Conservation (phyloP, 148 eudicot species). For the Persicaria maculosa region DNA sequence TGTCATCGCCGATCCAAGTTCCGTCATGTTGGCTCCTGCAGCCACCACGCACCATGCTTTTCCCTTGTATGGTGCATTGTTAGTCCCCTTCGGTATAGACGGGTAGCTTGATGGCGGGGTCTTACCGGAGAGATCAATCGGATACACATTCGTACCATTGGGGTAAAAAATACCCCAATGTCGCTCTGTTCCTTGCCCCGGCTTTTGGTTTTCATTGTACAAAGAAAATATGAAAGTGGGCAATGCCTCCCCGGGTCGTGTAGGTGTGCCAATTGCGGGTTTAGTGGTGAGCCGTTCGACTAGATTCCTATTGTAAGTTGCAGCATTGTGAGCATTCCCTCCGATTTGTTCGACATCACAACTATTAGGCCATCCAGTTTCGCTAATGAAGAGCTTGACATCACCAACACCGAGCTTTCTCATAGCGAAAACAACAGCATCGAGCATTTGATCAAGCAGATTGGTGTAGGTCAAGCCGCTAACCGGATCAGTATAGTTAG, state of each 20-base stretch:
- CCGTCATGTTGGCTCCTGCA: conserved; percentile 41
- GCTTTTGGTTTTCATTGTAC: conserved; percentile 74
- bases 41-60: conserved; percentile 78
- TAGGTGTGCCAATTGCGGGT: conserved; percentile 70
- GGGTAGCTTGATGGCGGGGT: conserved; percentile 34
- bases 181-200: conserved; percentile 83
- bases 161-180: conserved; percentile 83
- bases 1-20: conserved; percentile 36
- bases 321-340: conserved; percentile 64
- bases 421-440: conserved; percentile 62
- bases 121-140: conserved; percentile 64
- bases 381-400: conserved; percentile 50
- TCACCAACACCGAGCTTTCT: conserved; percentile 17
- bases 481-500: conserved; percentile 43
- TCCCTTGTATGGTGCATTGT: conserved; percentile 62
- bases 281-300: conserved; percentile 47
- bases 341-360: conserved; percentile 83
- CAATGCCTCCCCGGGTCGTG: conserved; percentile 54
- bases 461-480: conserved; percentile 51
- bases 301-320: conserved; percentile 70
- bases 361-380: conserved; percentile 95
- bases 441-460: conserved; percentile 74
- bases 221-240: conserved; percentile 64
- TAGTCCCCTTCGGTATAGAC: conserved; percentile 40
- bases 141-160: conserved; percentile 41